These are phyloP conservation scores for Penicillium psychrofluorescens DNA, from an alignment of 495 filamentous ascomycete genomes.

Conservation along the genomic window DNA sequence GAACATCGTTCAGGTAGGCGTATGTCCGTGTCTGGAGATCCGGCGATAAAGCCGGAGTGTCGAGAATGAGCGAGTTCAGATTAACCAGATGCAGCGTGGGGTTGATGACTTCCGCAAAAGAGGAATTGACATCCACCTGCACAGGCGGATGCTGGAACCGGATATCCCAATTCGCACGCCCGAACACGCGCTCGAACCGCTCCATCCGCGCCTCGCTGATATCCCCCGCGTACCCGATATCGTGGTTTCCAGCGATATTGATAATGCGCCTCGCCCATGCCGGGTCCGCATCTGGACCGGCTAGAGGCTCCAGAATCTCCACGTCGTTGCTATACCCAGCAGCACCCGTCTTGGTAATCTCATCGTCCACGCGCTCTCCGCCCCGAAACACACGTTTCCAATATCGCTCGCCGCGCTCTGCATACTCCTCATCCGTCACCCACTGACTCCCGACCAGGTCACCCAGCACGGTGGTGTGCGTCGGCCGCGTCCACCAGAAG, in stretches of 20 bases:
- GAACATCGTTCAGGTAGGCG: conserved; percentile 64
- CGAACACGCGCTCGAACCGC: conserved; percentile 77
- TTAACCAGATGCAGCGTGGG: conserved; percentile 67
- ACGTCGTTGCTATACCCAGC: conserved; percentile 14
- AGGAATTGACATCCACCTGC: conserved; percentile 15
- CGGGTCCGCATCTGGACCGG: conserved; percentile 43
- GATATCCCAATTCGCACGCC: conserved; percentile 80
- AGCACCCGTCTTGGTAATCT: conserved; percentile 34
- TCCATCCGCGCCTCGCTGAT: conserved; percentile 61
- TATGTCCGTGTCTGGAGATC: conserved; percentile 67
- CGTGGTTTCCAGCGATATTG: conserved; percentile 89
- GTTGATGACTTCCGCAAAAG: conserved; percentile 8
- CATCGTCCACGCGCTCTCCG: conserved; percentile 58
- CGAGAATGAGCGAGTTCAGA: conserved; percentile 86
- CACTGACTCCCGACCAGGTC: conserved; percentile 96
- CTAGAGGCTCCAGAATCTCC: conserved; percentile 26
- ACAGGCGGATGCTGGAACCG: conserved; percentile 49
- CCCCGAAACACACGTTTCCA: conserved; percentile 76
- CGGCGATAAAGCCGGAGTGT: conserved; percentile 63
- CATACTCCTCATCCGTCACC: conserved; percentile 81
- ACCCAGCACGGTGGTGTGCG: conserved; percentile 82
- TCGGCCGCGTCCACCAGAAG: conserved; percentile 72
- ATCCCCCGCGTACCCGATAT: conserved; percentile 93
- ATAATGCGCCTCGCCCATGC: conserved; percentile 72
- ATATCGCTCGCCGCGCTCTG: conserved; percentile 59